These are phyloP conservation scores for Echinosophora koreensis DNA, from an alignment of 306 rosid genomes.

Conservation along the genomic window DNA sequence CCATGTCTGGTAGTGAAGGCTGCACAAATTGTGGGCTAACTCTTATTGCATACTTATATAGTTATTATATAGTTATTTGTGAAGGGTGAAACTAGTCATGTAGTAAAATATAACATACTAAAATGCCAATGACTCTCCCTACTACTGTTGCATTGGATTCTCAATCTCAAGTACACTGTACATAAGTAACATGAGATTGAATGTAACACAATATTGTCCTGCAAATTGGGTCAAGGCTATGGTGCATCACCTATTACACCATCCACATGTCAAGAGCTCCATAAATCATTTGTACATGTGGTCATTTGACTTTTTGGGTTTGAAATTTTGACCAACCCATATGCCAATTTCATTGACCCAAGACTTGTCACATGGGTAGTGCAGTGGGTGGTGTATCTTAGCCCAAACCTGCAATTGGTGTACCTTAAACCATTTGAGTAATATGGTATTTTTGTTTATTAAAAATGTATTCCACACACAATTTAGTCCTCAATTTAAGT, in stretches of 20 bases:
- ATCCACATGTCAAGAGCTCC: no score
- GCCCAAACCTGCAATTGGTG: neutral
- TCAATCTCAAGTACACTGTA: neutral
- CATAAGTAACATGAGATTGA: neutral
- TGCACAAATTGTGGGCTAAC: slow-evolving; percentile 38
- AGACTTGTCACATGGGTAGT: no score
- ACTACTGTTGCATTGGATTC: neutral
- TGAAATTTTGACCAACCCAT: no score
- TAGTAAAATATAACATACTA: no score
- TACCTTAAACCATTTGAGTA: neutral
- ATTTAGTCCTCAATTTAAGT: neutral
- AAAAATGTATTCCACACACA: neutral
- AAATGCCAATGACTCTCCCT: neutral
- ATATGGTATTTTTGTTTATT: neutral
- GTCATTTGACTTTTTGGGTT: no score
- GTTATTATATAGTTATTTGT: no score
- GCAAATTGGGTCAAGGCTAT: no score
- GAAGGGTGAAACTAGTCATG: slow-evolving; percentile 38
- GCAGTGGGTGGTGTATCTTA: no score
- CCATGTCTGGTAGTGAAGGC: slow-evolving; percentile 60
- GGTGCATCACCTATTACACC: no score
- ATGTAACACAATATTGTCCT: neutral
- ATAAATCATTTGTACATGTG: no score
- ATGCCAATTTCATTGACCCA: no score
- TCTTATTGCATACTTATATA: slow-evolving; percentile 49